phyloP scores from a whole-genome alignment of 2,329 filamentous ascomycete species.

The Aureobasidium sp. region DNA sequence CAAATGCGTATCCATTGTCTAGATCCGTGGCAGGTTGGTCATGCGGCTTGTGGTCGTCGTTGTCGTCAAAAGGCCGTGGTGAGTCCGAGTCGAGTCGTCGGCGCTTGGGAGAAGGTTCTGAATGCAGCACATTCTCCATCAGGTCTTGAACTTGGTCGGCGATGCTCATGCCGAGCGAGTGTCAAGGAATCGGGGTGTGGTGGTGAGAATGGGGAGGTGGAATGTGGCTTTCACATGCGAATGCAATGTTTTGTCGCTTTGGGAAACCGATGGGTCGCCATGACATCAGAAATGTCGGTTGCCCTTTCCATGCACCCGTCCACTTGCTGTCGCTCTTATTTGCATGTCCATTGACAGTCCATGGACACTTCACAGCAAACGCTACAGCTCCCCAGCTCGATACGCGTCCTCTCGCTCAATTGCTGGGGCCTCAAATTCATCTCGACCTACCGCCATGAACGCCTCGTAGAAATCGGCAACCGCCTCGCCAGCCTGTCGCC shows the following conservation, averaged over 20 bases:
- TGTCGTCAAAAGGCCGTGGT: background rate
- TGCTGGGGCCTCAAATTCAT: conserved; percentile 95
- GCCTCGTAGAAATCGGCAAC: conserved; percentile 75
- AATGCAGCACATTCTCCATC: background rate
- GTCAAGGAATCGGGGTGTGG: background rate
- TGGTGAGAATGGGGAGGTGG: too few relatives aligned
- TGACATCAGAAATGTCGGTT: conserved; percentile 1
- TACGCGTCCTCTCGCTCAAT: conserved; percentile 83
- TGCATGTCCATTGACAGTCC: background rate
- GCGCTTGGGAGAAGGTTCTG: conserved; percentile 17
- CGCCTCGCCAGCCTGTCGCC: conserved; percentile 64
- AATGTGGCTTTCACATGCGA: conserved; percentile 15
- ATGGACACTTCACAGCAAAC: background rate
- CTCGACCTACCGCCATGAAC: conserved; percentile 67
- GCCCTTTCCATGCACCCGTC: background rate
- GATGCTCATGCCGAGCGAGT: conserved; percentile 15
- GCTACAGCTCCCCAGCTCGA: conserved; percentile 39
- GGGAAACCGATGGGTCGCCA: background rate
- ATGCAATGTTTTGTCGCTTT: conserved; percentile 7
- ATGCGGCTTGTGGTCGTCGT: background rate
- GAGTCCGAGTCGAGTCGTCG: conserved; percentile 13
- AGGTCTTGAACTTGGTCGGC: conserved; percentile 10
- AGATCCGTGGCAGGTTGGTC: background rate
- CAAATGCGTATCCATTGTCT: conserved; percentile 19
- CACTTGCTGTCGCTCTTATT: background rate